A percentile compares a stretch with the other conserved stretches of the same genome.
Conservation (phyloP, 1,284 basidiomycete species). For the Inonotus obliquus region DNA sequence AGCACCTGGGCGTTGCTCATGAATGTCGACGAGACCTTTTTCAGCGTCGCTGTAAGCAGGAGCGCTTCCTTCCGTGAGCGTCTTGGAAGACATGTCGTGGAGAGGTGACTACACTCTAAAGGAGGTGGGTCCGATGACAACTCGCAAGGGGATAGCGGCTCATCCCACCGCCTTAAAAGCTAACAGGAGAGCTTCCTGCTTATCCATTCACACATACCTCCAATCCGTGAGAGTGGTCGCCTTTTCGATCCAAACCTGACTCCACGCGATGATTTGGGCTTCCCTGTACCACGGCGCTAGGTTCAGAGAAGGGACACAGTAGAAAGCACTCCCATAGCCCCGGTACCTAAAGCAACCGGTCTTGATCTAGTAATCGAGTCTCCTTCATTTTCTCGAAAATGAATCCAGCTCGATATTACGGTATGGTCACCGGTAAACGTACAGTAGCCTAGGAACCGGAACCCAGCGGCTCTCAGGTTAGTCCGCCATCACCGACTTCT, state of each 20-base stretch:
- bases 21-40: conserved; percentile 41
- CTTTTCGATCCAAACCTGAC: conserved; percentile 10
- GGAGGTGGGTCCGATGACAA: conserved; percentile 1
- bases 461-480: neutral
- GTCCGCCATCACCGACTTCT: too few relatives aligned
- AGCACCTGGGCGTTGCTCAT: conserved; percentile 9
- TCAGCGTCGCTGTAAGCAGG: conserved; percentile 44
- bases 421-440: neutral
- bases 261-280: conserved; percentile 6
- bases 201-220: conserved; percentile 18
- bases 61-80: conserved; percentile 8
- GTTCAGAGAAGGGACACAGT: conserved; percentile 12
- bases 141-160: conserved; percentile 5
- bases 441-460: neutral
- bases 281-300: conserved; percentile 5
- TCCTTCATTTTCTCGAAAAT: neutral
- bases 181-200: conserved; percentile 10
- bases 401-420: neutral
- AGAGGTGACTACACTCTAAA: conserved; percentile 1
- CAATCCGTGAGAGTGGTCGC: conserved; percentile 13
- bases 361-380: neutral
- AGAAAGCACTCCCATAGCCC: conserved; percentile 10
- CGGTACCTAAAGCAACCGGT: conserved; percentile 18
- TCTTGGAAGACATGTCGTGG: conserved; percentile 10
- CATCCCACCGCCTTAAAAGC: conserved; percentile 6